Evolutionary conservation across 2,329 filamentous ascomycete genomes (phyloP).

Genomic region (Stachybotrys chlorohalonatus): DNA sequence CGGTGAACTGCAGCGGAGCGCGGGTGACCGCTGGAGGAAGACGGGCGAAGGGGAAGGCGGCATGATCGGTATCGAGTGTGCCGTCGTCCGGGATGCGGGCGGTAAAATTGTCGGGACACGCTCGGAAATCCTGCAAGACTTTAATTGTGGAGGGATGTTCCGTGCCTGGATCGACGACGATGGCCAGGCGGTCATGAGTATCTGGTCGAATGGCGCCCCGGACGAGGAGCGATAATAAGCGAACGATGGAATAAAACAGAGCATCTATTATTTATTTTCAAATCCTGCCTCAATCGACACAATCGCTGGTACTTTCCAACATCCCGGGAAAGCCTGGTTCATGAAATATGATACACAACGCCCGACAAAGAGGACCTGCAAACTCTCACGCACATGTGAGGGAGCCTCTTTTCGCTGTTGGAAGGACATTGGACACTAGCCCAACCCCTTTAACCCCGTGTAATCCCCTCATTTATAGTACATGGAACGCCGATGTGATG

Average conservation of each 20-base stretch:
- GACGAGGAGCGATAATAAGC: slow-evolving; percentile 4
- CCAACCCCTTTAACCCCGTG: neutral
- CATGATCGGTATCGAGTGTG: slow-evolving; percentile 70
- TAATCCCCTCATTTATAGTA: neutral
- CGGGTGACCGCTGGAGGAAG: slow-evolving; percentile 61
- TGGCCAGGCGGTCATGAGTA: slow-evolving; percentile 45
- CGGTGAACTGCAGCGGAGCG: slow-evolving; percentile 67
- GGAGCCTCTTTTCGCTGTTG: neutral
- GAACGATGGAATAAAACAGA: slow-evolving; percentile 4
- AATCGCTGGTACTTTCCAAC: neutral
- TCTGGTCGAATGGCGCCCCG: slow-evolving; percentile 20
- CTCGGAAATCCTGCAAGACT: slow-evolving; percentile 60
- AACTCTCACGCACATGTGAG: neutral
- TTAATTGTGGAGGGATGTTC: slow-evolving; percentile 85
- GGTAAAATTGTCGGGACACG: slow-evolving; percentile 30
- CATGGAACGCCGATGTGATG: neutral
- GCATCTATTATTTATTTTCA: slow-evolving; percentile 6
- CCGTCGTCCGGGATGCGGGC: slow-evolving; percentile 33
- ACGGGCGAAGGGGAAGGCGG: slow-evolving; percentile 77
- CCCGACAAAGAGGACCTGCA: neutral
- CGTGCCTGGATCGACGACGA: slow-evolving; percentile 63
- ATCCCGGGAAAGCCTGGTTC: too few relatives aligned
- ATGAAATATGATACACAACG: neutral
- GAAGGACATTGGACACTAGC: neutral
- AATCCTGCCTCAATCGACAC: neutral